phyloP scores from a whole-genome alignment of 2,329 filamentous ascomycete genomes.

The Hymenoscyphus salicellus region DNA sequence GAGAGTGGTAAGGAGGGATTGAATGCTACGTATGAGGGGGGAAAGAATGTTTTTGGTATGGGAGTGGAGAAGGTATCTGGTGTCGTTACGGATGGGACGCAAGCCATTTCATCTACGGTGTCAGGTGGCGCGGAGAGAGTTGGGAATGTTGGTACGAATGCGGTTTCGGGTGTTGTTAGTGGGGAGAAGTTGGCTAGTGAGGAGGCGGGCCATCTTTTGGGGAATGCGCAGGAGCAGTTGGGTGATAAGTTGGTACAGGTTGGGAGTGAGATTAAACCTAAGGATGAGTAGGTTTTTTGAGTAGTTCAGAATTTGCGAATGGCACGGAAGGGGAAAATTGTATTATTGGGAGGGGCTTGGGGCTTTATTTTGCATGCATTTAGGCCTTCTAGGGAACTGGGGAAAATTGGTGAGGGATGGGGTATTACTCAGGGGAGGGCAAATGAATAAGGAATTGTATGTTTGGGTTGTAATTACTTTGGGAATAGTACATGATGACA shows the following conservation, averaged over 20 bases:
- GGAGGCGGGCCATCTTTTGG: conserved; percentile 31
- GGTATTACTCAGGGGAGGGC: too few species aligned
- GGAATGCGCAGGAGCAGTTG: conserved; percentile 31
- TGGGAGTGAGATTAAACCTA: background rate
- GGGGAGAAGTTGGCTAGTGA: conserved; percentile 23
- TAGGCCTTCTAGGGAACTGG: too few species aligned
- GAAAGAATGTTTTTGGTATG: background rate
- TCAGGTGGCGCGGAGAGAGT: background rate
- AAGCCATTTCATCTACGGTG: background rate
- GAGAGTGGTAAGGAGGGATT: background rate
- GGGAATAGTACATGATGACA: too few species aligned
- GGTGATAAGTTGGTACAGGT: conserved; percentile 24
- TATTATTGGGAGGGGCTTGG: too few species aligned
- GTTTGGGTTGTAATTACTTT: too few species aligned
- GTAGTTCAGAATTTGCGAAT: background rate
- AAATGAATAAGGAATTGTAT: too few species aligned
- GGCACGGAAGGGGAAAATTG: background rate
- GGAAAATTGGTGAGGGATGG: too few species aligned
- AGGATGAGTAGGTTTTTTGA: conserved; percentile 5
- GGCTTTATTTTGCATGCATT: too few species aligned
- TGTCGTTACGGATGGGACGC: background rate
- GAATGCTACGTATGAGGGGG: background rate
- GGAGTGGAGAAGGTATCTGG: background rate
- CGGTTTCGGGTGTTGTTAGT: conserved; percentile 15
- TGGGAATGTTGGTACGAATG: conserved; percentile 15